Conservation (phyloP, 2,329 filamentous ascomycete genomes). For the Laburnicola sp. region DNA sequence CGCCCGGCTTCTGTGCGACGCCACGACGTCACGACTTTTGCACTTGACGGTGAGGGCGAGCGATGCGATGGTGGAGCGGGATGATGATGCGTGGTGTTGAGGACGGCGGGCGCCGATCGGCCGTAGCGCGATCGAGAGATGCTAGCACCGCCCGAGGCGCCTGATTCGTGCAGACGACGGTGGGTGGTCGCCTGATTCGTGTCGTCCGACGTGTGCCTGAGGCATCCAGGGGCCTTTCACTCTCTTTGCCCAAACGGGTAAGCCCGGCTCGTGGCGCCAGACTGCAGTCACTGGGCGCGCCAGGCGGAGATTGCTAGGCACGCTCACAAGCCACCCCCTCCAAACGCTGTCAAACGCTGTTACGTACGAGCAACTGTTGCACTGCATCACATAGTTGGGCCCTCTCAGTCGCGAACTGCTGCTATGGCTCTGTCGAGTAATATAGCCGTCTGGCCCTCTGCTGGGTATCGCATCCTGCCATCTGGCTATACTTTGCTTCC, state of each 20-base stretch:
- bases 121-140: conserved; percentile 1
- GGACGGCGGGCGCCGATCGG: not conserved
- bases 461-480: conserved; percentile 21
- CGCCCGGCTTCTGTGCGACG: not conserved
- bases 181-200: no score
- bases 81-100: conserved; percentile 2
- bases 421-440: conserved; percentile 9
- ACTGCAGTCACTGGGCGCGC: no score
- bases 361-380: conserved; percentile 25
- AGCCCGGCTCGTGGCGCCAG: not conserved
- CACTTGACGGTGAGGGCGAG: no score
- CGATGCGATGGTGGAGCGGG: not conserved
- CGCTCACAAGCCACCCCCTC: conserved; percentile 2
- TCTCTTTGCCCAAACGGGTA: conserved; percentile 8
- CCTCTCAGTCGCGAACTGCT: not conserved
- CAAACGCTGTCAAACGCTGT: conserved; percentile 13
- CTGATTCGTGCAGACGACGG: no score
- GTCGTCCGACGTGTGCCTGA: not conserved
- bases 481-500: not conserved
- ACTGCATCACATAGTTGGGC: conserved; percentile 13
- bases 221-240: conserved; percentile 8
- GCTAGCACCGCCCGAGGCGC: no score
- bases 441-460: conserved; percentile 9
- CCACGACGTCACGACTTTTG: conserved; percentile 2
- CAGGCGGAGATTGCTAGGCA: not conserved